phyloP scores from a whole-genome alignment of 2,329 filamentous ascomycete species.

The Thelonectria olida region DNA sequence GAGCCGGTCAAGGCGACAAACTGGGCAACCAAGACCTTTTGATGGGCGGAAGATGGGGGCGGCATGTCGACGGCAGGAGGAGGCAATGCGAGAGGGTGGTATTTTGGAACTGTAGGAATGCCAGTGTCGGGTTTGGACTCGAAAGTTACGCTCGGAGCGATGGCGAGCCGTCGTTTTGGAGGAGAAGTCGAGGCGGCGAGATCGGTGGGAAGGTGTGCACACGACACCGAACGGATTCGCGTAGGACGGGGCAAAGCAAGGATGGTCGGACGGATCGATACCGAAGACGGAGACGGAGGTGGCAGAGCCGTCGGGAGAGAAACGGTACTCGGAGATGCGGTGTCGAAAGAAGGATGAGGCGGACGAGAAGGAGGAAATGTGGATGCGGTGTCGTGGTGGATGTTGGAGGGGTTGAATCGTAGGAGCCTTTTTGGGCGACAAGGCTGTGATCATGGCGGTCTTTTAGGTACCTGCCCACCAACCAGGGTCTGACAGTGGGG shows the following conservation, averaged over 20 bases:
- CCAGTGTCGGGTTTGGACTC: neutral
- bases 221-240: conserved; percentile 9
- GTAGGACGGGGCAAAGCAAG: neutral
- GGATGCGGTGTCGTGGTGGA: neutral
- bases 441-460: neutral
- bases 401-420: neutral
- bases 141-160: too few relatives aligned
- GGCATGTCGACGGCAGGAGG: conserved; percentile 48
- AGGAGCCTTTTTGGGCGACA: neutral
- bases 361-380: neutral
- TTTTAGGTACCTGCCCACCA: neutral
- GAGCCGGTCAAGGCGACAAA: conserved; percentile 56
- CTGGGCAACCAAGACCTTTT: conserved; percentile 52
- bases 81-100: too few relatives aligned
- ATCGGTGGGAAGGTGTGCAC: conserved; percentile 8
- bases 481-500: neutral
- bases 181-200: conserved; percentile 4
- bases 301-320: conserved; percentile 5
- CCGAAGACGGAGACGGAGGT: neutral
- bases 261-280: neutral
- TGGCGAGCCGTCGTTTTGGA: conserved; percentile 16
- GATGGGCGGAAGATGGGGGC: conserved; percentile 47
- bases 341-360: neutral
- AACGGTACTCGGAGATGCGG: neutral
- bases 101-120: neutral